Conservation (phyloP, 495 filamentous ascomycete genomes). For the Cudoniella acicularis region DNA sequence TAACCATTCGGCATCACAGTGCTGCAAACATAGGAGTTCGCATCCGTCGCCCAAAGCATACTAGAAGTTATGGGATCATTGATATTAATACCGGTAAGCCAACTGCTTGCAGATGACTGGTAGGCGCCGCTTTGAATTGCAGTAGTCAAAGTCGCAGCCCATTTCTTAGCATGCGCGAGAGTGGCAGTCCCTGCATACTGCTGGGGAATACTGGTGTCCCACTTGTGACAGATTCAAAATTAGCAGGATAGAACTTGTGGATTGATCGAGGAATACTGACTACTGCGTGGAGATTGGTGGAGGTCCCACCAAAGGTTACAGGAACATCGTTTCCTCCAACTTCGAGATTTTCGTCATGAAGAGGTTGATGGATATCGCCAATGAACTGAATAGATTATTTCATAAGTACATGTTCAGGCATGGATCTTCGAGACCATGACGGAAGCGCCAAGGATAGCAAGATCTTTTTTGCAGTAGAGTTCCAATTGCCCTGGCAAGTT, state of each 20-base stretch:
- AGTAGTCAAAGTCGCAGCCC: conserved; percentile 31
- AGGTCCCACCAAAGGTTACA: conserved; percentile 49
- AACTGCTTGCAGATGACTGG: conserved; percentile 37
- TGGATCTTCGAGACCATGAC: conserved; percentile 14
- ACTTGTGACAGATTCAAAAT: conserved; percentile 25
- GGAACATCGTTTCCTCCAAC: conserved; percentile 56
- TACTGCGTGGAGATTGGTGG: conserved; percentile 55
- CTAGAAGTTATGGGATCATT: conserved; percentile 29
- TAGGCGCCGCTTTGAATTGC: conserved; percentile 48
- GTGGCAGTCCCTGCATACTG: conserved; percentile 33
- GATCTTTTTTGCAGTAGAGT: neutral
- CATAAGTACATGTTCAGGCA: conserved; percentile 1
- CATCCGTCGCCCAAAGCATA: conserved; percentile 52
- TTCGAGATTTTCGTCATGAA: conserved; percentile 57
- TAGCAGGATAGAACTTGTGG: neutral
- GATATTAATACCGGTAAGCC: conserved; percentile 47
- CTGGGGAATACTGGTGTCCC: conserved; percentile 48
- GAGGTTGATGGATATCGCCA: conserved; percentile 61
- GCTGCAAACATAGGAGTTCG: conserved; percentile 54
- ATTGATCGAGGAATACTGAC: conserved; percentile 1
- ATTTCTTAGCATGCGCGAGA: conserved; percentile 32
- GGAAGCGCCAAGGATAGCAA: conserved; percentile 11
- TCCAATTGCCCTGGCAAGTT: conserved; percentile 5
- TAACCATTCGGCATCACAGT: conserved; percentile 48
- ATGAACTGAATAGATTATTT: conserved; percentile 37